phyloP scores from a whole-genome alignment of 371 early-diverging fungal genomes.

The Mucor racemosus region DNA sequence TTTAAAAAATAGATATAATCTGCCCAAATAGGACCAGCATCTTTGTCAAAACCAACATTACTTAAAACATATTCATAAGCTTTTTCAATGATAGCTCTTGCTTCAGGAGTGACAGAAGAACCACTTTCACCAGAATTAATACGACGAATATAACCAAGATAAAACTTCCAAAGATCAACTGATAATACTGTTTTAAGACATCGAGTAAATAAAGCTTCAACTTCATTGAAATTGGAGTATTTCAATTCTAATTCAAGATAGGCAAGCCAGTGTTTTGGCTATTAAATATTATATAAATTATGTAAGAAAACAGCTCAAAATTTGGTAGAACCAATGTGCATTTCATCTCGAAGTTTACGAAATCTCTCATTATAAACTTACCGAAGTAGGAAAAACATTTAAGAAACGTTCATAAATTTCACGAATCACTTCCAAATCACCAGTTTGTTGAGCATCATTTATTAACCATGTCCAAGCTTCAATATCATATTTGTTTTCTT shows the following conservation, averaged over 20 bases:
- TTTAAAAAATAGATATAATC: slow-evolving; percentile 87
- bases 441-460: slow-evolving; percentile 59
- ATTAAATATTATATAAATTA: slow-evolving; percentile 6
- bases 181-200: slow-evolving; percentile 82
- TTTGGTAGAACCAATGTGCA: too few relatives aligned
- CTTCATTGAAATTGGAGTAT: slow-evolving; percentile 72
- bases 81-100: slow-evolving; percentile 73
- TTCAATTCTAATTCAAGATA: slow-evolving; percentile 87
- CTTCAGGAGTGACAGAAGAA: slow-evolving; percentile 64
- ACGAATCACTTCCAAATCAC: slow-evolving; percentile 65
- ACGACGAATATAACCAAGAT: slow-evolving; percentile 85
- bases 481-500: slow-evolving; percentile 62
- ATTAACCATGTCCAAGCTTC: slow-evolving; percentile 76
- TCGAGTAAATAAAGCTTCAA: slow-evolving; percentile 85
- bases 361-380: slow-evolving; percentile 54
- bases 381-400: slow-evolving; percentile 85
- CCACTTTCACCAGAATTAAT: slow-evolving; percentile 68
- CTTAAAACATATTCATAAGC: slow-evolving; percentile 89
- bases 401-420: slow-evolving; percentile 77
- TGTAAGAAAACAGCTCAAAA: neutral
- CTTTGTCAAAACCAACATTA: slow-evolving; percentile 89
- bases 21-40: slow-evolving; percentile 88
- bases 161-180: slow-evolving; percentile 89
- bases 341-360: too few relatives aligned
- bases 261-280: slow-evolving; percentile 84